Percentiles rank a stretch among this genome's conserved stretches.
phyloP scores from a whole-genome alignment of 1,284 basidiomycete species.

The Trichosporon inkin region DNA sequence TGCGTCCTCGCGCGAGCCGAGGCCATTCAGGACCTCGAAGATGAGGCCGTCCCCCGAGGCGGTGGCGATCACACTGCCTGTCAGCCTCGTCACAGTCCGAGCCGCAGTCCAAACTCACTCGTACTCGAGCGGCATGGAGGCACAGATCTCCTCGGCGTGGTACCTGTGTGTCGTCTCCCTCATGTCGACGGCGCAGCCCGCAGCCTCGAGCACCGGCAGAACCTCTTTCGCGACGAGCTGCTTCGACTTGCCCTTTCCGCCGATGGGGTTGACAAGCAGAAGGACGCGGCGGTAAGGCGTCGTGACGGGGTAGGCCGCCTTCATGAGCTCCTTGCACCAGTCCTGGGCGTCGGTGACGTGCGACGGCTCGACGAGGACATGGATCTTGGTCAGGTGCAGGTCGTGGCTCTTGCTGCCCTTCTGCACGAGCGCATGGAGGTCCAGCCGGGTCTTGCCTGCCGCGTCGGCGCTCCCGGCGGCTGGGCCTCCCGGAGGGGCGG shows the following conservation, averaged over 20 bases:
- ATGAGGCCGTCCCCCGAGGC: conserved; percentile 87
- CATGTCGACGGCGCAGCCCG: conserved; percentile 63
- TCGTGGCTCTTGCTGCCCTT: conserved; percentile 22
- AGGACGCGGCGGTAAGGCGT: conserved; percentile 58
- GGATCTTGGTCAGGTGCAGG: conserved; percentile 39
- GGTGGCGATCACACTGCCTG: conserved; percentile 61
- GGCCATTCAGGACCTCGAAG: conserved; percentile 90
- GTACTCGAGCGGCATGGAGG: conserved; percentile 61
- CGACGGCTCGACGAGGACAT: conserved; percentile 41
- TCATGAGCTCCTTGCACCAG: conserved; percentile 61
- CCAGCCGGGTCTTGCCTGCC: conserved; percentile 26
- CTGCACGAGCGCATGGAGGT: conserved; percentile 34
- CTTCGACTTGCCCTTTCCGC: conserved; percentile 74
- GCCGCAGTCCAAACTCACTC: conserved; percentile 52
- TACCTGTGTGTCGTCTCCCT: conserved; percentile 66
- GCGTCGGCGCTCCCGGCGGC: not conserved
- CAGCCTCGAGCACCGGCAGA: conserved; percentile 73
- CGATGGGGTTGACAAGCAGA: conserved; percentile 81
- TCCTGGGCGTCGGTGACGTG: conserved; percentile 49
- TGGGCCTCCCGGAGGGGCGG: not conserved
- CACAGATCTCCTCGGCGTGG: conserved; percentile 71
- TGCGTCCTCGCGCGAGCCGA: conserved; percentile 68
- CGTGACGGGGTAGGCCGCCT: conserved; percentile 58
- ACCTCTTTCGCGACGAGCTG: conserved; percentile 63
- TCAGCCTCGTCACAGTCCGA: conserved; percentile 4